Evolutionary conservation across 345 rosid species (phyloP), one percentile per base, ranked within the genome.

Genomic region (Linum trigynum): DNA sequence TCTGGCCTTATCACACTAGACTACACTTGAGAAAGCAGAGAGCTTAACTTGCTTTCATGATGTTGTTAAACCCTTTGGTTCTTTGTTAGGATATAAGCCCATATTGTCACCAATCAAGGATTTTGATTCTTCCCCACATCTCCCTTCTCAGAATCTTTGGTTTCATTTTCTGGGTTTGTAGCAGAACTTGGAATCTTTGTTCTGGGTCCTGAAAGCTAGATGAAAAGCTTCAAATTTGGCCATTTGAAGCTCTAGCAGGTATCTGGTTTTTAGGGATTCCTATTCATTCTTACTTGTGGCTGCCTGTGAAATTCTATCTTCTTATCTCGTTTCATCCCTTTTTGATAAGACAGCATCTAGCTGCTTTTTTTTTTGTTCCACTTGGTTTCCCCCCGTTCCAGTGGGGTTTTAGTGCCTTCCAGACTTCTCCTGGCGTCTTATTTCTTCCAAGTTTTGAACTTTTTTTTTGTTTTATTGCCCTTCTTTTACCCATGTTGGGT

Each of bases 271-370:
- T 39, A 58, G 56, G 64, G 80, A 73, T 72, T 79, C 78, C 69
- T 43, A 41, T 75, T 71, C 63, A 69, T 79, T 80, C 73, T 75
- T 64, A 38, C 23, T 59, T 48, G 66, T 59, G 77, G 69, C 63
- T 64, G 39, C 14, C 53, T 43, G 65, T 62, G 70, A 67, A 48
- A 15, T 45, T 45, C 9, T 0, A 12, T 38, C 72, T 67, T 64
- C 75, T 70, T 50, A 48, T 75, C 75, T 73, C 71, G 71, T 66
- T 57, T 63, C 65, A 70, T 55, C 69, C 41, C 11, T 64, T 64
- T 39, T 72, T 72, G 83, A 81, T 72, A 81, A 76, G 77, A 72
- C 71, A 64, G 78, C 81, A 70, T 74, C 72, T 74, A 62, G 45
- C 65, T 42, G 15, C 59, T 48, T 45, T 11, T 64, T 66, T 59